A percentile compares a stretch with the other conserved stretches of the same genome.
Conservation (phyloP, 768 basidiomycete genomes). For the Hypsizygus marmoreus region DNA sequence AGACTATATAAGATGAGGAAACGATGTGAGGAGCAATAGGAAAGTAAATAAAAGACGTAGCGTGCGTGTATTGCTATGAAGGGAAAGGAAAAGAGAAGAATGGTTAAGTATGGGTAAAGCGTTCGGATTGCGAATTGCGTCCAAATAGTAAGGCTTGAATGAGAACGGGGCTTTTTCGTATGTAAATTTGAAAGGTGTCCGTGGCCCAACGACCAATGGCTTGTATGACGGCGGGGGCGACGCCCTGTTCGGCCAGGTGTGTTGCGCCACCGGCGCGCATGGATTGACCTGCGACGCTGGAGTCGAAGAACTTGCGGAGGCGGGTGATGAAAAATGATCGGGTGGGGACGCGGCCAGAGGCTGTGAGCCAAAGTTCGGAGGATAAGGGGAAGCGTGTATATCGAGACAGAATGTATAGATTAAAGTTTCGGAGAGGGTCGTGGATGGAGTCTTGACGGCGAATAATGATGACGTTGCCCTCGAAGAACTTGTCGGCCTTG, state of each 20-base stretch:
- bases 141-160: too few relatives aligned
- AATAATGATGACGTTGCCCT: conserved; percentile 25
- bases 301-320: conserved; percentile 23
- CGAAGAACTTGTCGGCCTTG: conserved; percentile 36
- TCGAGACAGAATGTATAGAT: conserved; percentile 22
- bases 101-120: too few relatives aligned
- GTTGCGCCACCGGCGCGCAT: conserved; percentile 45
- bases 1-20: too few relatives aligned
- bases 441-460: background rate
- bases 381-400: conserved; percentile 26
- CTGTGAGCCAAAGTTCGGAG: conserved; percentile 34
- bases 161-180: too few relatives aligned
- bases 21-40: too few relatives aligned
- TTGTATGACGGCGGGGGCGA: conserved; percentile 33
- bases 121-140: too few relatives aligned
- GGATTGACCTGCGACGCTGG: conserved; percentile 33
- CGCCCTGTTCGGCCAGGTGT: conserved; percentile 31
- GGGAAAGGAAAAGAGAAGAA: too few relatives aligned
- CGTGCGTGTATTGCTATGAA: too few relatives aligned
- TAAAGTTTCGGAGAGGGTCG: conserved; percentile 19
- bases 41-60: too few relatives aligned
- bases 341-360: conserved; percentile 31
- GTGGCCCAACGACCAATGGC: conserved; percentile 41
- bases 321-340: conserved; percentile 34
- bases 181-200: conserved; percentile 35